Base-by-base conservation (phyloP, 2,329 filamentous ascomycete genomes). In the Beauveria sp. region DNA sequence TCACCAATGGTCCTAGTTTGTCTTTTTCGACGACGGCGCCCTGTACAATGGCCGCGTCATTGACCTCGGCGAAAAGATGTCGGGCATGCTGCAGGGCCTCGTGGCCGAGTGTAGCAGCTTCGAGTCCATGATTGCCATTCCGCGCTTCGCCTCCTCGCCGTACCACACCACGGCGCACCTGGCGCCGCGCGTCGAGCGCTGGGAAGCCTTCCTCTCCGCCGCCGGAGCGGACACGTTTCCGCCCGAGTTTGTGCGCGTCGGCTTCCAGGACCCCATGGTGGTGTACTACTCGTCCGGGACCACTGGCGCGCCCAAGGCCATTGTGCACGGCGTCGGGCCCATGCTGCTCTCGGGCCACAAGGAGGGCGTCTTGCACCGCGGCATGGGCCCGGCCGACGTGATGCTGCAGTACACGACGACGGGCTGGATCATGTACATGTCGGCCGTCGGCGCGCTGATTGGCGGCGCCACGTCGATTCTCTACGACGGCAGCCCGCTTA, bases 351-450 rank as follows among this genome's bases (percentile, higher is more conserved):
- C 72, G 64, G 67, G 68, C 16, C 68, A 66, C 63, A 84, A 92
- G 69, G 91, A 96, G 70, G 77, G 75, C 1, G 72, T 70, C 3
- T 70, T 84, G 28, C 81, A 84, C 67, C 77, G 80, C 53, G 74
- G 76, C 30, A 61, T 73, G 4, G 69, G 65, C 0, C 66, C 75
- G 0, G 68, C 73, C n/a, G 75, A 73, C 48, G 76, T 83, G 1
- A 69, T 72, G 1, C 66, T 85, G 61, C 81, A 85, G 70, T 84
- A 81, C 68, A 84, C 85, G 1, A 88, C 85, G 0, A 91, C 88
- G 0, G 88, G 89, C 0, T 96, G 91, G 91, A 94, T 96, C 73
- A 96, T 96, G 91, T 94, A 93, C 70, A 76, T 92, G 9, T 75
- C 79, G 3, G 82, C 80, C 43, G 77, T 90, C 0, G 77, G 79